Percentiles rank a stretch among this genome's conserved stretches.
Conservation (phyloP, 495 filamentous ascomycete species). For the Lepraria neglecta region DNA sequence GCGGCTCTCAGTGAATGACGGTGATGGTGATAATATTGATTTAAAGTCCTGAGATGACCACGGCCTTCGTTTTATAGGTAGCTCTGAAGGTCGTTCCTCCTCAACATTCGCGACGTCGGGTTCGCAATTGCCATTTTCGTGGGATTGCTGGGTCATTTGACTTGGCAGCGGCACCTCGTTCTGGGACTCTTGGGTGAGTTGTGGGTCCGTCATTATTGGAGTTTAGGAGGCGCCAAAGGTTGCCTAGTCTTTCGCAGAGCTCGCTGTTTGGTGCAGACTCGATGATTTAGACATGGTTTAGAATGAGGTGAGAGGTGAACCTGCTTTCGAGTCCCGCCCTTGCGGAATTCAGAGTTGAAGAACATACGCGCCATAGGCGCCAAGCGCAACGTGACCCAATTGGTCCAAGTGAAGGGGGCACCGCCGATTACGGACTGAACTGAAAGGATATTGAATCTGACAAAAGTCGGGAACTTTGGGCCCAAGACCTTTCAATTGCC, state of each 20-base stretch:
- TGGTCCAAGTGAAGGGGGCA: neutral
- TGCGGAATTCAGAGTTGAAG: constrained; percentile 2
- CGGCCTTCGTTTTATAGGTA: constrained; percentile 39
- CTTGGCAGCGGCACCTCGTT: constrained; percentile 14
- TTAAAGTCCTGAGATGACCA: constrained; percentile 47
- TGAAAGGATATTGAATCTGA: too few species aligned
- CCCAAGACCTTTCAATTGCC: too few species aligned
- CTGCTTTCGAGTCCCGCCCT: neutral
- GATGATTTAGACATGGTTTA: neutral
- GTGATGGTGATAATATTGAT: constrained; percentile 58
- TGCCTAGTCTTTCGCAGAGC: neutral
- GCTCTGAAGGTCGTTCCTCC: constrained; percentile 14
- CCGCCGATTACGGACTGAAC: too few species aligned
- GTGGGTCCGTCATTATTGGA: constrained; percentile 4
- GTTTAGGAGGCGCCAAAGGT: neutral
- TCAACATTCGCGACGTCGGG: constrained; percentile 6
- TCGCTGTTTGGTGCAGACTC: neutral
- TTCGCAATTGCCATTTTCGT: constrained; percentile 21
- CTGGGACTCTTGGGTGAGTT: neutral
- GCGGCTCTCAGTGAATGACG: constrained; percentile 54
- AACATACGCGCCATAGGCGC: constrained; percentile 4
- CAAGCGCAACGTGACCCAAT: neutral
- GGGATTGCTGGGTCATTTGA: constrained; percentile 20
- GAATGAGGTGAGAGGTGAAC: neutral
- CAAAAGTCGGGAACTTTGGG: too few species aligned